Percentiles rank a stretch among this genome's conserved stretches.
Evolutionary conservation across 805 yeast genomes (phyloP).

Genomic region (Jamesozyma jinghongensis): DNA sequence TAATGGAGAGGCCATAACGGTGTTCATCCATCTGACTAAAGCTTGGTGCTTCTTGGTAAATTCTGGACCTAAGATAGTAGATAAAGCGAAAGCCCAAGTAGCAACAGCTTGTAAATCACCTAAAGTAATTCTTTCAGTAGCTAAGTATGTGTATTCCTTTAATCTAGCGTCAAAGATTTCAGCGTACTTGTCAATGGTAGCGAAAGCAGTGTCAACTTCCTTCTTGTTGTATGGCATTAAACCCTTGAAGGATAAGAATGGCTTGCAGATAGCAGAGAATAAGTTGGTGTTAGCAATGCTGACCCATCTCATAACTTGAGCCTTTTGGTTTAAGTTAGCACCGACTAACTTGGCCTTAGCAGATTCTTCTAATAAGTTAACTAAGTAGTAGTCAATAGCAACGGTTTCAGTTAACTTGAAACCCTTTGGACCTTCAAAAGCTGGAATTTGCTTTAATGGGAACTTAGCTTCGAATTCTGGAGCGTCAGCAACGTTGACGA

Average conservation of each 20-base stretch:
- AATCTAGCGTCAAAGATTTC: conserved; percentile 48
- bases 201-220: conserved; percentile 39
- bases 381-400: conserved; percentile 32
- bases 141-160: conserved; percentile 58
- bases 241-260: conserved; percentile 54
- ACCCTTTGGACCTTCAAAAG: conserved; percentile 66
- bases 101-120: conserved; percentile 23
- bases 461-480: conserved; percentile 37
- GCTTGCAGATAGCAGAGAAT: conserved; percentile 36
- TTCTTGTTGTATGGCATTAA: conserved; percentile 72
- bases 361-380: conserved; percentile 30
- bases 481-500: conserved; percentile 32
- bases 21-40: conserved; percentile 64
- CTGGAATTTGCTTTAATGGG: conserved; percentile 60
- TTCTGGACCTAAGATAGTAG: conserved; percentile 48
- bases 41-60: conserved; percentile 59
- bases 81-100: conserved; percentile 29
- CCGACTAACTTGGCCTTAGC: conserved; percentile 44
- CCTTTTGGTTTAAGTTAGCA: conserved; percentile 52
- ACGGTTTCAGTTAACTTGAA: conserved; percentile 59
- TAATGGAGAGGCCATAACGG: conserved; percentile 41
- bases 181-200: conserved; percentile 33
- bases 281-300: conserved; percentile 68
- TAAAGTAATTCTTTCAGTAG: conserved; percentile 54
- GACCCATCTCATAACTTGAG: conserved; percentile 59